phyloP scores from a whole-genome alignment of 2,329 filamentous ascomycete species.

The Gremmenia infestans region DNA sequence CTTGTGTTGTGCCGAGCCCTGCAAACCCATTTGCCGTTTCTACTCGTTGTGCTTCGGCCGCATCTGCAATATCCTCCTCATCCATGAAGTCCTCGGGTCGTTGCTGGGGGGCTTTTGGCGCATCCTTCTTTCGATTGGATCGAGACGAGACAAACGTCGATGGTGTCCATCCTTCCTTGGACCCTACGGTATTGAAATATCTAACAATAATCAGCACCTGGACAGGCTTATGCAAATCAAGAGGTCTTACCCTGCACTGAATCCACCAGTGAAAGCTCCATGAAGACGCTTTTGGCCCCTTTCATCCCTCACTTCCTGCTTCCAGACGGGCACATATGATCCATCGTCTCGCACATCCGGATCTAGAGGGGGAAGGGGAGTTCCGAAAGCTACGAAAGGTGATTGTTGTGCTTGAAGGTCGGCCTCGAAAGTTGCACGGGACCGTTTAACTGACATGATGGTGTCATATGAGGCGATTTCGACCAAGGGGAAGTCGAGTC shows the following conservation, averaged over 20 bases:
- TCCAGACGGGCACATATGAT: slow-evolving; percentile 92
- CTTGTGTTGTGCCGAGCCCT: slow-evolving; percentile 64
- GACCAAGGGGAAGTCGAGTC: not conserved
- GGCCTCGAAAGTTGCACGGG: slow-evolving; percentile 71
- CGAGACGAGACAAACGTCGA: slow-evolving; percentile 89
- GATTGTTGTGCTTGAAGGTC: slow-evolving; percentile 63
- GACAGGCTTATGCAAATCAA: not conserved
- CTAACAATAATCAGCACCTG: slow-evolving; percentile 40
- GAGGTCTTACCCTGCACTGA: slow-evolving; percentile 77
- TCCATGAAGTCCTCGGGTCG: slow-evolving; percentile 95
- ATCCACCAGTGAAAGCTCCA: slow-evolving; percentile 94
- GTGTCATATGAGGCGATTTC: slow-evolving; percentile 14
- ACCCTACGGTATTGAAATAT: slow-evolving; percentile 97
- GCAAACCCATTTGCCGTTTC: slow-evolving; percentile 71
- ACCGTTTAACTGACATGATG: slow-evolving; percentile 73
- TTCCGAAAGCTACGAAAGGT: slow-evolving; percentile 77
- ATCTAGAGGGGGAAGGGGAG: slow-evolving; percentile 74
- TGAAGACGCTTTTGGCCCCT: slow-evolving; percentile 85
- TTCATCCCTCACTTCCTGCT: slow-evolving; percentile 95
- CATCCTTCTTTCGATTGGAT: slow-evolving; percentile 67
- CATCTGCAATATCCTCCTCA: slow-evolving; percentile 87
- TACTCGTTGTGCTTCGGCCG: slow-evolving; percentile 69
- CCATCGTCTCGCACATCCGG: slow-evolving; percentile 79
- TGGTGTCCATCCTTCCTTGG: slow-evolving; percentile 96
- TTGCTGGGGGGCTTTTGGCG: slow-evolving; percentile 47